Evolutionary conservation across 202 grass and related monocot genomes (phyloP).

Genomic region (Digitaria exilis): DNA sequence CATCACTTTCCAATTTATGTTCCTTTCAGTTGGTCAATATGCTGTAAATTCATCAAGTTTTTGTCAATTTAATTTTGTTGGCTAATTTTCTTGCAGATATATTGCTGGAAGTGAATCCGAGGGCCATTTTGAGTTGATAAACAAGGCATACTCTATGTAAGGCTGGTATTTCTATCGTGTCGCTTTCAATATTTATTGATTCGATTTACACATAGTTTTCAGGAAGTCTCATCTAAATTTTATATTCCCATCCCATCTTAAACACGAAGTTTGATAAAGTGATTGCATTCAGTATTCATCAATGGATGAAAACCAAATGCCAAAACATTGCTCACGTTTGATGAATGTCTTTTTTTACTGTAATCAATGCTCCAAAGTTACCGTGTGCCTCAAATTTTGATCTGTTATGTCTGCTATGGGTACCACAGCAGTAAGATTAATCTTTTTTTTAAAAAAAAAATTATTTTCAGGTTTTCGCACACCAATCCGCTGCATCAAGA

Average conservation of each 20-base stretch:
- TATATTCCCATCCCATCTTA: background rate
- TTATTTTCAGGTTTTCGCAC: constrained; percentile 84
- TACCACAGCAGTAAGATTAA: background rate
- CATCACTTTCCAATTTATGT: background rate
- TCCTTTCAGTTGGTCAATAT: constrained; percentile 2
- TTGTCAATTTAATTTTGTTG: background rate
- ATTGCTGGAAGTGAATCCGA: constrained; percentile 85
- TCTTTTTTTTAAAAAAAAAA: background rate
- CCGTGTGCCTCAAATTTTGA: background rate
- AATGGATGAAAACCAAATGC: background rate
- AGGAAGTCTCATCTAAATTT: background rate
- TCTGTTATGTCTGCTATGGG: too few relatives aligned
- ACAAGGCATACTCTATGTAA: constrained; percentile 97
- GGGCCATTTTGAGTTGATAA: constrained; percentile 87
- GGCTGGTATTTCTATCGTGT: constrained; percentile 14
- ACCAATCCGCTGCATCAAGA: constrained; percentile 94
- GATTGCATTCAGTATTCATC: background rate
- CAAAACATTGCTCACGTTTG: background rate
- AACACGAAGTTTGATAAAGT: background rate
- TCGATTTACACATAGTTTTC: background rate
- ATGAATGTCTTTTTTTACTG: background rate
- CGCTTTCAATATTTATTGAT: constrained; percentile 5
- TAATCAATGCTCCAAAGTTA: background rate
- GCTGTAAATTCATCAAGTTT: background rate
- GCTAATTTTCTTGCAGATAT: constrained; percentile 64